Percentiles rank a stretch among this genome's conserved stretches.
Conservation (phyloP, 140 eudicot genomes). For the Oenanthe javanica region DNA sequence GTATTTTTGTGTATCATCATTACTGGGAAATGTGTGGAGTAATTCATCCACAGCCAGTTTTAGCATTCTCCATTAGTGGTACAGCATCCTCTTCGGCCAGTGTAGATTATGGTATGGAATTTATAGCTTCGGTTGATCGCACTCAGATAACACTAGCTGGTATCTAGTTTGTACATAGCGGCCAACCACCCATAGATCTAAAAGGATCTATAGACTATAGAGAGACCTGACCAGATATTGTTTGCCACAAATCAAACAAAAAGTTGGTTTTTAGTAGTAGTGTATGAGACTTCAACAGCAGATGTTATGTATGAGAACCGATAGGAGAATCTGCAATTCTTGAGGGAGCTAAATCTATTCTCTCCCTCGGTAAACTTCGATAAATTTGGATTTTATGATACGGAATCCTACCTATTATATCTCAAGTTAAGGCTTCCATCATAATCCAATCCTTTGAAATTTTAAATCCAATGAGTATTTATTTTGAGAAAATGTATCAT, state of each 20-base stretch:
- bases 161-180: background rate
- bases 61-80: background rate
- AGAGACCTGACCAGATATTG: background rate
- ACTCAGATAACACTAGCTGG: background rate
- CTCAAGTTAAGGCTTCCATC: background rate
- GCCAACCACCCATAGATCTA: background rate
- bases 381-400: background rate
- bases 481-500: too few relatives aligned
- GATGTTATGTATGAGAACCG: background rate
- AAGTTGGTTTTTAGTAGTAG: background rate
- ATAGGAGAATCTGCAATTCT: background rate
- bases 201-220: background rate
- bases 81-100: background rate
- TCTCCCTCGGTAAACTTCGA: background rate
- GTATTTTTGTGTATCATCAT: background rate
- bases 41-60: background rate
- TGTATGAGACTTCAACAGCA: background rate
- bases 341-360: background rate
- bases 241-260: background rate
- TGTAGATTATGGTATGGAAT: background rate
- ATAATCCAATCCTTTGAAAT: background rate
- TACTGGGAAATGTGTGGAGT: background rate
- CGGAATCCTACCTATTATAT: background rate
- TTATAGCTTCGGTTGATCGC: background rate
- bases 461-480: too few relatives aligned